Conservation (phyloP, 495 filamentous ascomycete species). For the Penicillium roqueforti region DNA sequence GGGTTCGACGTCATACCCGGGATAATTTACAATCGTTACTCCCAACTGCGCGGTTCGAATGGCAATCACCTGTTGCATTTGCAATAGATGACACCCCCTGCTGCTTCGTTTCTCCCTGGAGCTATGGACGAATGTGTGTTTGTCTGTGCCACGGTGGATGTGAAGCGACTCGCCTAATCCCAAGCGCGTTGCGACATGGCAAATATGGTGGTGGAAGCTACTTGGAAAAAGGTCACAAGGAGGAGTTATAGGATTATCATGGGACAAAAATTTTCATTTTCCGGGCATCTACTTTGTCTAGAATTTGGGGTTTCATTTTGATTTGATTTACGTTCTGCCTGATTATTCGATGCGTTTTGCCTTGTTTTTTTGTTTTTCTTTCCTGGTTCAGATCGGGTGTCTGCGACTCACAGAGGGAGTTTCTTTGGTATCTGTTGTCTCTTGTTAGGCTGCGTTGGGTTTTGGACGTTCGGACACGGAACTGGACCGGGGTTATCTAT, state of each 20-base stretch:
- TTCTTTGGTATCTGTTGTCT: not conserved
- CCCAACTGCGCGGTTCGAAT: not conserved
- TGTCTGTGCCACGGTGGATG: not conserved
- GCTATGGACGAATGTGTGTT: not conserved
- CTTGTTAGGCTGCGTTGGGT: not conserved
- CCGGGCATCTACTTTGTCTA: not conserved
- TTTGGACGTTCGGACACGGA: not conserved
- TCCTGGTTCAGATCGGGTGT: not conserved
- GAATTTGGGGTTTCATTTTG: not conserved
- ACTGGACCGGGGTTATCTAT: slow-evolving; percentile 1
- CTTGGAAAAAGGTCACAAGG: not conserved
- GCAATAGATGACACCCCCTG: not conserved
- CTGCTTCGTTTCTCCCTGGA: not conserved
- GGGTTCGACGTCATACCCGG: not conserved
- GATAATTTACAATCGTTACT: not conserved
- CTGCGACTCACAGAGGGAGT: not conserved
- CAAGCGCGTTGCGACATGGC: not conserved
- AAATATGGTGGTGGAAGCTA: not conserved
- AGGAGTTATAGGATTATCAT: not conserved
- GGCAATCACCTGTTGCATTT: not conserved
- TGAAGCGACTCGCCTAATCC: not conserved
- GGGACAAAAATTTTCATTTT: not conserved
- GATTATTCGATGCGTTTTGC: not conserved
- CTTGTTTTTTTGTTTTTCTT: not conserved
- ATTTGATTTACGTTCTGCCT: not conserved